Conservation (phyloP, 169 alveolate species). For the Hepatocystis sp. region DNA sequence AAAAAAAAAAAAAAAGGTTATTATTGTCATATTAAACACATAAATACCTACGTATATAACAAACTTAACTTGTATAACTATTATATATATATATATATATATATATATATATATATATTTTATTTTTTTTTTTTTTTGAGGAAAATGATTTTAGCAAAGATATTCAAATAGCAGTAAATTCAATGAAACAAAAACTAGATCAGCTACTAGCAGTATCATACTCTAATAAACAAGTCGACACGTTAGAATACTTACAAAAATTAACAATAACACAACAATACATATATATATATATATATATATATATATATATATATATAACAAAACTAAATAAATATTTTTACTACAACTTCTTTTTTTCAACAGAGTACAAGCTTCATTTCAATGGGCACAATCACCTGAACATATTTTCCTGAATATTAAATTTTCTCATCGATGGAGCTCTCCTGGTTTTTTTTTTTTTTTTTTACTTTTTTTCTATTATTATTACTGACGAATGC, state of each 20-base stretch:
- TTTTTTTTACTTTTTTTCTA: background rate
- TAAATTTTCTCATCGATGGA: constrained; percentile 96
- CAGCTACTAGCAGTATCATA: constrained; percentile 53
- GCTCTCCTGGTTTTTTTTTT: constrained; percentile 91
- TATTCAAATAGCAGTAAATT: constrained; percentile 13
- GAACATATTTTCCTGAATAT: constrained; percentile 89
- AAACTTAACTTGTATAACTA: background rate
- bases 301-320: too few species aligned
- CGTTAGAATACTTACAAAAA: too few species aligned
- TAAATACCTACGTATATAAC: background rate
- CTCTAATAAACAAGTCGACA: constrained; percentile 63
- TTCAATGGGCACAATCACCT: constrained; percentile 97
- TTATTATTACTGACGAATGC: too few species aligned
- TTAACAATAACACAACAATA: too few species aligned
- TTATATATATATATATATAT: background rate
- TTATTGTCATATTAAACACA: background rate
- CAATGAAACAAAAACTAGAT: constrained; percentile 49
- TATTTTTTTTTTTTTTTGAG: constrained; percentile 8
- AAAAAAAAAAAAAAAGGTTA: background rate
- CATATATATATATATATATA: too few species aligned
- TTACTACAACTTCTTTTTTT: background rate
- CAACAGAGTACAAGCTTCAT: constrained; percentile 93
- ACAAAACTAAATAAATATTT: too few species aligned
- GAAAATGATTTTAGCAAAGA: constrained; percentile 65
- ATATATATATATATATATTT: constrained; percentile 7